Conservation (phyloP, 345 rosid genomes). For the Brassica rapa region DNA sequence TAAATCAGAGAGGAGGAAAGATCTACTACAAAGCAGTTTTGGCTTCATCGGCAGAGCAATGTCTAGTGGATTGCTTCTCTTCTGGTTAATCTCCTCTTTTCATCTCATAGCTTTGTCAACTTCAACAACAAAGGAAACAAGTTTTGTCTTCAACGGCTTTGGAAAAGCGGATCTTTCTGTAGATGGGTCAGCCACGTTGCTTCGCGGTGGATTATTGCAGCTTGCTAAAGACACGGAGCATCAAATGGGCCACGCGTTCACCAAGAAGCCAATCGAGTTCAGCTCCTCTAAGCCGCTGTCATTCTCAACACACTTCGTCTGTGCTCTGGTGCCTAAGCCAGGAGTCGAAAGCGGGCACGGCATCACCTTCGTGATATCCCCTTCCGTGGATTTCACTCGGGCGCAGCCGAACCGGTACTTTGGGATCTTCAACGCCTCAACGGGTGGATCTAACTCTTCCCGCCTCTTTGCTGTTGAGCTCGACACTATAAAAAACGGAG, state of each 20-base stretch:
- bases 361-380: conserved; percentile 45
- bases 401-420: conserved; percentile 39
- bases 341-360: conserved; percentile 45
- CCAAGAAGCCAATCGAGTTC: conserved; percentile 52
- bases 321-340: conserved; percentile 42
- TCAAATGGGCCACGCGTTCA: conserved; percentile 70
- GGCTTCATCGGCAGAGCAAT: conserved; percentile 5
- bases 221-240: conserved; percentile 54
- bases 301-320: conserved; percentile 49
- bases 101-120: conserved; percentile 27
- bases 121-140: not conserved
- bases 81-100: conserved; percentile 1
- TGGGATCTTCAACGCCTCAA: conserved; percentile 51
- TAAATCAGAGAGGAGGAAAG: not conserved
- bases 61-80: conserved; percentile 18
- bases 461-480: conserved; percentile 61
- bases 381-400: conserved; percentile 15
- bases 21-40: not conserved
- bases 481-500: conserved; percentile 47
- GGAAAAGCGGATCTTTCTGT: conserved; percentile 27
- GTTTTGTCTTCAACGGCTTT: conserved; percentile 33
- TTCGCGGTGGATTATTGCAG: conserved; percentile 51
- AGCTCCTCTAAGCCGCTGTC: conserved; percentile 26
- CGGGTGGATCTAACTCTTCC: conserved; percentile 36
- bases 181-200: conserved; percentile 30